A percentile compares a stretch with the other conserved stretches of the same genome.
Evolutionary conservation across 2,329 filamentous ascomycete genomes (phyloP).

Genomic region (Domatiomyces catenatus): DNA sequence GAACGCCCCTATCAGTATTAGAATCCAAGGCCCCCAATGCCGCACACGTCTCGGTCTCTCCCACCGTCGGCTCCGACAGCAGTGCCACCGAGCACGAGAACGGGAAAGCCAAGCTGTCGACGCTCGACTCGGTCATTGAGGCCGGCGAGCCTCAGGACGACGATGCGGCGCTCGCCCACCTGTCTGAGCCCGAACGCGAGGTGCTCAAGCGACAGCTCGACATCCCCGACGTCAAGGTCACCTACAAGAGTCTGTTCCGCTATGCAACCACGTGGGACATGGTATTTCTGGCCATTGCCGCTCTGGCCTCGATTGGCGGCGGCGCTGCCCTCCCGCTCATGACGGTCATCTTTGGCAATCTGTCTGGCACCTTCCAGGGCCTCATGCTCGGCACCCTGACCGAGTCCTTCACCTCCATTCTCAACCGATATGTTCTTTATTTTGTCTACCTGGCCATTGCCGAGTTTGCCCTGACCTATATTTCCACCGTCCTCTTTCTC

Average conservation of each 20-base stretch:
- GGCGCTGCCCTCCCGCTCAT: slow-evolving; percentile 66
- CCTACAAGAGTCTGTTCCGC: slow-evolving; percentile 50
- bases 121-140: slow-evolving; percentile 16
- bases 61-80: slow-evolving; percentile 7
- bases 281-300: slow-evolving; percentile 45
- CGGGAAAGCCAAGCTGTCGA: slow-evolving; percentile 10
- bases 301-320: slow-evolving; percentile 51
- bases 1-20: slow-evolving; percentile 4
- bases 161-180: slow-evolving; percentile 43
- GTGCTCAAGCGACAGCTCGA: slow-evolving; percentile 55
- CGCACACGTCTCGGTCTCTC: slow-evolving; percentile 5
- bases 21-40: slow-evolving; percentile 3
- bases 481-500: slow-evolving; percentile 77
- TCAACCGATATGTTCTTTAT: slow-evolving; percentile 56
- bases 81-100: not conserved
- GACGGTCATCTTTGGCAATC: slow-evolving; percentile 61
- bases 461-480: slow-evolving; percentile 62
- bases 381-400: slow-evolving; percentile 39
- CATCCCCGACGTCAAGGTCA: slow-evolving; percentile 48
- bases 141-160: slow-evolving; percentile 24
- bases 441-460: slow-evolving; percentile 73
- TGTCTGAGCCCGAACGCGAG: slow-evolving; percentile 49
- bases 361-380: slow-evolving; percentile 55
- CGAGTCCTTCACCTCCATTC: slow-evolving; percentile 42
- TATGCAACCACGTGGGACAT: slow-evolving; percentile 54